These are phyloP conservation scores for Paralagenidium karlingii DNA, from an alignment of 352 stramenopile species.

Conservation along the genomic window DNA sequence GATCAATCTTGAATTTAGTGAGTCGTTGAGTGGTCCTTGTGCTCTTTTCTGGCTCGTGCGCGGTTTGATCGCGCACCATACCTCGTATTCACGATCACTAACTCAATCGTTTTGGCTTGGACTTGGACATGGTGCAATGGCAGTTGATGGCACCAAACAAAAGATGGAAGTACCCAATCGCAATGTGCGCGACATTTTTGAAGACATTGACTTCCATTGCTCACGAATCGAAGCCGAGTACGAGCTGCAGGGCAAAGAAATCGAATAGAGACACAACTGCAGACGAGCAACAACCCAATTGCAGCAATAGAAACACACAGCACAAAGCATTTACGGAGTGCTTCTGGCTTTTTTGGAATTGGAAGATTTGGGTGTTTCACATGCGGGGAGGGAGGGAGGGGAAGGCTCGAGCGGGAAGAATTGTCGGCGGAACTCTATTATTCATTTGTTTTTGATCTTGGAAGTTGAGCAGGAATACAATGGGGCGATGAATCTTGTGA, in stretches of 20 bases:
- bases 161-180: slow-evolving; percentile 51
- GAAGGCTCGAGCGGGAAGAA: too few relatives aligned
- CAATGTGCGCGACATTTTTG: slow-evolving; percentile 75
- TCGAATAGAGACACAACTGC: too few relatives aligned
- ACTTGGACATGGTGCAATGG: slow-evolving; percentile 1
- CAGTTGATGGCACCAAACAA: slow-evolving; percentile 73
- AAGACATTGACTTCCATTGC: slow-evolving; percentile 74
- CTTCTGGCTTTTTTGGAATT: too few relatives aligned
- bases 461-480: too few relatives aligned
- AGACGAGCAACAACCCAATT: too few relatives aligned
- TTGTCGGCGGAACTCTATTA: too few relatives aligned
- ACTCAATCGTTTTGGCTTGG: not conserved
- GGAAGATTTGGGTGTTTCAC: too few relatives aligned
- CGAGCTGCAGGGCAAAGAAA: slow-evolving; percentile 66
- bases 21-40: slow-evolving; percentile 3
- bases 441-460: too few relatives aligned
- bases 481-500: too few relatives aligned
- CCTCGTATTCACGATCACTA: not conserved
- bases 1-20: slow-evolving; percentile 80
- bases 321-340: too few relatives aligned
- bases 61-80: not conserved
- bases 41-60: not conserved
- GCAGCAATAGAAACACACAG: too few relatives aligned
- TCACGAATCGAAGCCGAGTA: slow-evolving; percentile 81
- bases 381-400: too few relatives aligned